Evolutionary conservation across 2,329 filamentous ascomycete species (phyloP).

Genomic region (Aspergillus pseudotamarii): DNA sequence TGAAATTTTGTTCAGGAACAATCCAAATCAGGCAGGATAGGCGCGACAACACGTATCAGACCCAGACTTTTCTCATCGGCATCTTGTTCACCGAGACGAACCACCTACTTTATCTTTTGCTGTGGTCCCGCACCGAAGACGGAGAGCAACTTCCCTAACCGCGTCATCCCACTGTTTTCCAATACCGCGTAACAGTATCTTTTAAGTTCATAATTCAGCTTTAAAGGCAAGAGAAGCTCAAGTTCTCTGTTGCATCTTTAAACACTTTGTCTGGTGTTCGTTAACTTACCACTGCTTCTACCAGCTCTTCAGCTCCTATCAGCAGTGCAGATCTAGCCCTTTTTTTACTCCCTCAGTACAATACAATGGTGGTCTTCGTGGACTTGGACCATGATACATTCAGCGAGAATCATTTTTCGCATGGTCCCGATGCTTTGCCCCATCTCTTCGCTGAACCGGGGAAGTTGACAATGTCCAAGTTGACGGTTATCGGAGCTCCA

Average conservation of each 20-base stretch:
- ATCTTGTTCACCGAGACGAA: constrained; percentile 20
- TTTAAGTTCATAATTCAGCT: background rate
- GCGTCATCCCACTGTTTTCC: constrained; percentile 32
- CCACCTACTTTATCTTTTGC: constrained; percentile 11
- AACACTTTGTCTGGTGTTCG: constrained; percentile 11
- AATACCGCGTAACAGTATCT: background rate
- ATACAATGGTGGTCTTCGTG: constrained; percentile 53
- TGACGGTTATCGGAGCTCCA: constrained; percentile 17
- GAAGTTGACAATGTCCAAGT: constrained; percentile 26
- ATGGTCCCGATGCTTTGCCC: constrained; percentile 17
- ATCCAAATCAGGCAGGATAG: constrained; percentile 8
- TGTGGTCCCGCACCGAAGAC: constrained; percentile 27
- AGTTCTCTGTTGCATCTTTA: constrained; percentile 1
- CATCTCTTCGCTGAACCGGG: constrained; percentile 23
- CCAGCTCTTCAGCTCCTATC: constrained; percentile 17
- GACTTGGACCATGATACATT: constrained; percentile 46
- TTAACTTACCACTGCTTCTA: background rate
- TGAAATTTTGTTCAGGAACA: background rate
- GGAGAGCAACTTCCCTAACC: constrained; percentile 28
- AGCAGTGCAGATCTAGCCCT: constrained; percentile 8
- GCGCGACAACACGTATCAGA: constrained; percentile 5
- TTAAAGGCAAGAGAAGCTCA: background rate
- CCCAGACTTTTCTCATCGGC: constrained; percentile 19
- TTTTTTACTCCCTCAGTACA: constrained; percentile 2
- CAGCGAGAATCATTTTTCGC: constrained; percentile 26